Evolutionary conservation across 768 basidiomycete genomes (phyloP), one percentile per base, ranked within the genome.

Genomic region (Collybia mongolica): DNA sequence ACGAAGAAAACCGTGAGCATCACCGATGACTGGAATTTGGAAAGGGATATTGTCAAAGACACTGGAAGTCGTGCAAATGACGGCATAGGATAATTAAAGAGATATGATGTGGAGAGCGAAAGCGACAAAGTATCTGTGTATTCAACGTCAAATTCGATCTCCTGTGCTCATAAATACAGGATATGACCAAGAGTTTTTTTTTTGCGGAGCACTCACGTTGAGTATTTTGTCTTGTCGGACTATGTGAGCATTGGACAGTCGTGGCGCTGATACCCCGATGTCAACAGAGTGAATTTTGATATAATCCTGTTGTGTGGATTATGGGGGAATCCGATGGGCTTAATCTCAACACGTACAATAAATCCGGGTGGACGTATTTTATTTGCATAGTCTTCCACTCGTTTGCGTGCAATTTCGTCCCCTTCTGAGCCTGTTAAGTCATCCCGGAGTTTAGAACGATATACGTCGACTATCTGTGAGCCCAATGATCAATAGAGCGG

Each of bases 41-140:
- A 86, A 39, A 92, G 73, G 0, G 87, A 86, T 40, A 93, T 83
- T 0, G 88, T 88, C 40, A 94, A 72, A 17, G 87, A 89, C 45
- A 92, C 82, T 5, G 91, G 91, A 32, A 93, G 76, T 26, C 88
- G 84, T 3, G 90, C 90, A 61, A 93, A 92, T 35, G 81, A 93
- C 24, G 76, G 74, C 79, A 79, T 89, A 52, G 82, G 93, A 68
- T 88, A 97, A 71, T 85, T 93, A 76, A 83, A 93, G 49, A 86
- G 80, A 67, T 83, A 91, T 49, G 82, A 92, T 20, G 81, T 96
- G 53, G 82, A 98, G 50, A 84, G 77, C 20, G 84, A 95, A 55
- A 98, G 72, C 2, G 93, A 91, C 37, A 93, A 59, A 6, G 83
- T 83, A 65, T 98, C 97, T 5, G 77, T 76, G 62, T 98, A 98